Evolutionary conservation across 148 eudicot genomes (phyloP).

Genomic region (Diospyros lotus): DNA sequence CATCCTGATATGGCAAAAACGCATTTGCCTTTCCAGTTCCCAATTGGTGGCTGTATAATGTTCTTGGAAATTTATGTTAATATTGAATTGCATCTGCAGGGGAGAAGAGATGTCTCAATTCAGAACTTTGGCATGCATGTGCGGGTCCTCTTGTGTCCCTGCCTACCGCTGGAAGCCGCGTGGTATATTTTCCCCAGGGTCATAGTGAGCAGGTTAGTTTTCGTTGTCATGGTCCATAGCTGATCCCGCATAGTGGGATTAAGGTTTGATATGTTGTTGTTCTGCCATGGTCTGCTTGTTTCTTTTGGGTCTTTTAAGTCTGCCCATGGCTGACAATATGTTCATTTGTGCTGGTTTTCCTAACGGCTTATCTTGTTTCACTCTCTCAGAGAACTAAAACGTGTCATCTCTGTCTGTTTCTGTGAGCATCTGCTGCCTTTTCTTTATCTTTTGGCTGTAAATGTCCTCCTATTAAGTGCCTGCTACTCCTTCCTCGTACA

Average conservation of each 20-base stretch:
- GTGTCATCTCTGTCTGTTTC: background rate
- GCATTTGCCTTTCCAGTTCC: background rate
- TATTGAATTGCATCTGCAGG: constrained; percentile 24
- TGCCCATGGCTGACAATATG: background rate
- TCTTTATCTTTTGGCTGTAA: background rate
- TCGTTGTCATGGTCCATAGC: background rate
- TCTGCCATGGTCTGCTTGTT: background rate
- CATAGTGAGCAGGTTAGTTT: constrained; percentile 51
- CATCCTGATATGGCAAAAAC: too few relatives aligned
- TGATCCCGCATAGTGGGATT: too few relatives aligned
- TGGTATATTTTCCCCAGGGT: constrained; percentile 58
- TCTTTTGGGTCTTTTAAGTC: background rate
- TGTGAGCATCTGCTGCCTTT: background rate
- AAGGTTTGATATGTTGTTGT: background rate
- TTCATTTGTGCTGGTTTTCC: background rate
- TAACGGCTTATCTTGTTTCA: background rate
- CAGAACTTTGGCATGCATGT: constrained; percentile 65
- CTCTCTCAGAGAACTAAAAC: background rate
- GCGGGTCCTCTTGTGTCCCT: constrained; percentile 63
- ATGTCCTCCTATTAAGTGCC: background rate
- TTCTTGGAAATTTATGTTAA: background rate
- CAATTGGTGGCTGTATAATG: background rate
- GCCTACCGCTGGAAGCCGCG: constrained; percentile 47
- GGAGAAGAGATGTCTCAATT: constrained; percentile 42
- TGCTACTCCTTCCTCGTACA: too few relatives aligned